Conservation (phyloP, 2,329 filamentous ascomycete genomes). For the Cadophora sp. region DNA sequence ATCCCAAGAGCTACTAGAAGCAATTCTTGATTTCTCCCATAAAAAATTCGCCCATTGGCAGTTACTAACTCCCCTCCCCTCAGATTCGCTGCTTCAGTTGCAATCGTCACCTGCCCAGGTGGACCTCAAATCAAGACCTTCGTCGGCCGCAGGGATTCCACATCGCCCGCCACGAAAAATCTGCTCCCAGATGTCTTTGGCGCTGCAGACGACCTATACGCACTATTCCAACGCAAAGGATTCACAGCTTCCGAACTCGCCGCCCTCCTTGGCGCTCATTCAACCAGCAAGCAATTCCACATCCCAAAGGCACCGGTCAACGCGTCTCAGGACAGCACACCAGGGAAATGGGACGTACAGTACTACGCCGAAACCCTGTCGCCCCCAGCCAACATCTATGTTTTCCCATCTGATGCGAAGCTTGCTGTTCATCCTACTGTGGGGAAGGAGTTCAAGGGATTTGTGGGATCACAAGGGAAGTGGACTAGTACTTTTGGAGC, state of each 20-base stretch:
- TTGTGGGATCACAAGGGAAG: background rate
- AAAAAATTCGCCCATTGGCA: too few species aligned
- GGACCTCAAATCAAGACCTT: conserved; percentile 58
- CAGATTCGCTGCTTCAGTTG: conserved; percentile 43
- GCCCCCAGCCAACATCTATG: background rate
- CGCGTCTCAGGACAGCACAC: conserved; percentile 29
- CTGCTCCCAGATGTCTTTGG: conserved; percentile 52
- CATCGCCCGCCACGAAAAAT: conserved; percentile 49
- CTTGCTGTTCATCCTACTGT: background rate
- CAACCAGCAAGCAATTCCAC: conserved; percentile 34
- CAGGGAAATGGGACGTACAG: conserved; percentile 55
- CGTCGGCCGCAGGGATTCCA: conserved; percentile 55
- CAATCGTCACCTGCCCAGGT: conserved; percentile 54
- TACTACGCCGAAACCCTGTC: conserved; percentile 53
- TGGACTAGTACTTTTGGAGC: background rate
- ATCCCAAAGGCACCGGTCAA: too few species aligned
- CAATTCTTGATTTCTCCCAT: too few species aligned
- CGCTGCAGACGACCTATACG: conserved; percentile 55
- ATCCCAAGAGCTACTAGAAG: too few species aligned
- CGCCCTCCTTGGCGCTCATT: background rate
- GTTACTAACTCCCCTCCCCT: too few species aligned
- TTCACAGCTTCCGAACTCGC: conserved; percentile 37
- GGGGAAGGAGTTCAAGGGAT: background rate
- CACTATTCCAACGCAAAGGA: conserved; percentile 61
- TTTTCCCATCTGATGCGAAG: background rate